Conservation (phyloP, 139 green algal genomes). For the Tetraselmis striata region DNA sequence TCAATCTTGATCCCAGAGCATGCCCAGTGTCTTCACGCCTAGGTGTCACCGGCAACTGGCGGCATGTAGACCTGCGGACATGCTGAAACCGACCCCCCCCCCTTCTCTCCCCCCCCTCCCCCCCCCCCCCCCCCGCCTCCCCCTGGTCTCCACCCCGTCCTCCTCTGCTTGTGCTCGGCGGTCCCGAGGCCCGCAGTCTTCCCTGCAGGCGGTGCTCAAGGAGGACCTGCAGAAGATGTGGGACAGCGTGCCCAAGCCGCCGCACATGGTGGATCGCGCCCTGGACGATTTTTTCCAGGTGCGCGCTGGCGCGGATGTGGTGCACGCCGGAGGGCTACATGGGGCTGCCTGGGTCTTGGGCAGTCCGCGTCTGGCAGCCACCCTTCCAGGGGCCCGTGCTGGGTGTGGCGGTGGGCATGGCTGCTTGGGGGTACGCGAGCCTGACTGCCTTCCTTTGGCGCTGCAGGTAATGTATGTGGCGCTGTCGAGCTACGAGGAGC, state of each 20-base stretch:
- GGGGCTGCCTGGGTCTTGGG: too few relatives aligned
- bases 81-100: too few relatives aligned
- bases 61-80: too few relatives aligned
- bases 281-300: slow-evolving; percentile 92
- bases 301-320: background rate
- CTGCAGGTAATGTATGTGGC: slow-evolving; percentile 69
- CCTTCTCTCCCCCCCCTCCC: too few relatives aligned
- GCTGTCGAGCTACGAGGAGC: slow-evolving; percentile 90
- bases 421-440: background rate
- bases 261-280: slow-evolving; percentile 45
- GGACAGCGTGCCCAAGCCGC: slow-evolving; percentile 80
- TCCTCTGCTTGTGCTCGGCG: too few relatives aligned
- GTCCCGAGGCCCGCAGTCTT: background rate
- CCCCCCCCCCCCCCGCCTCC: too few relatives aligned
- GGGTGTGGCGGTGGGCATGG: background rate
- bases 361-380: too few relatives aligned
- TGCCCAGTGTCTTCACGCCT: background rate
- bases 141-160: too few relatives aligned
- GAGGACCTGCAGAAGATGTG: slow-evolving; percentile 84
- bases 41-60: background rate
- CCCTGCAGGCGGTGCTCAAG: slow-evolving; percentile 5
- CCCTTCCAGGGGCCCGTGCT: too few relatives aligned
- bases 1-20: too few relatives aligned
- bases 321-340: too few relatives aligned
- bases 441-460: background rate